Evolutionary conservation across 352 stramenopile species (phyloP).

Genomic region (Phytopythium litorale): DNA sequence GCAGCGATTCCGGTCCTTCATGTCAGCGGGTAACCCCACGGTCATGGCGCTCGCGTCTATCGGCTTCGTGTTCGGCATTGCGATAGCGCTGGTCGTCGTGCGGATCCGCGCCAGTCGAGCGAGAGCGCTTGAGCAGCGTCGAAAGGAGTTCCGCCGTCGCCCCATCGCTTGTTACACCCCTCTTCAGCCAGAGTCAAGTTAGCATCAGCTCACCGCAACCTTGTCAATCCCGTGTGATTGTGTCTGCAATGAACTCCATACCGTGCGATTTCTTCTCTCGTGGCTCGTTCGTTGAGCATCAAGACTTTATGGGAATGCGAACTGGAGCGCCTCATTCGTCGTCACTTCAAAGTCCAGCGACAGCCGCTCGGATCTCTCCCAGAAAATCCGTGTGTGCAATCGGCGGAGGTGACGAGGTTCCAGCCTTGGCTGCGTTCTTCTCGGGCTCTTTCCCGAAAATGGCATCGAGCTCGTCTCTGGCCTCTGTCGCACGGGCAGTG

Average conservation of each 20-base stretch:
- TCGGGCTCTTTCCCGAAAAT: conserved; percentile 32
- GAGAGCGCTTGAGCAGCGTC: neutral
- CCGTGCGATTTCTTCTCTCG: neutral
- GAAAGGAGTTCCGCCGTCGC: neutral
- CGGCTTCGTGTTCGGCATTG: neutral
- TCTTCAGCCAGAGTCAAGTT: neutral
- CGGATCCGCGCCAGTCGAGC: neutral
- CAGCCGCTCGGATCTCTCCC: conserved; percentile 37
- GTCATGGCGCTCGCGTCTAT: neutral
- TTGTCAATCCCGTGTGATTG: neutral
- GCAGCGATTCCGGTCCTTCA: neutral
- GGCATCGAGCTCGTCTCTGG: conserved; percentile 23
- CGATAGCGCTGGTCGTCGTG: neutral
- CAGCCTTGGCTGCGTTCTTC: conserved; percentile 7
- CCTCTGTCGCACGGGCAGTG: conserved; percentile 9
- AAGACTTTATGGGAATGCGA: neutral
- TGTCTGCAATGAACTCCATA: neutral
- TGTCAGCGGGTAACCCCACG: neutral
- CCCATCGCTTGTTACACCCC: neutral
- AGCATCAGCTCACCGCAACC: neutral
- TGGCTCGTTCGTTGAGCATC: neutral
- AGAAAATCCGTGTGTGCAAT: conserved; percentile 29
- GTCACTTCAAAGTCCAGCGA: conserved; percentile 27
- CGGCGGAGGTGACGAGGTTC: conserved; percentile 8
- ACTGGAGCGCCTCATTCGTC: neutral